Percentiles rank a stretch among this genome's conserved stretches.
Conservation (phyloP, 129 eudicot genomes). For the Pseudognaphalium luteoalbum region DNA sequence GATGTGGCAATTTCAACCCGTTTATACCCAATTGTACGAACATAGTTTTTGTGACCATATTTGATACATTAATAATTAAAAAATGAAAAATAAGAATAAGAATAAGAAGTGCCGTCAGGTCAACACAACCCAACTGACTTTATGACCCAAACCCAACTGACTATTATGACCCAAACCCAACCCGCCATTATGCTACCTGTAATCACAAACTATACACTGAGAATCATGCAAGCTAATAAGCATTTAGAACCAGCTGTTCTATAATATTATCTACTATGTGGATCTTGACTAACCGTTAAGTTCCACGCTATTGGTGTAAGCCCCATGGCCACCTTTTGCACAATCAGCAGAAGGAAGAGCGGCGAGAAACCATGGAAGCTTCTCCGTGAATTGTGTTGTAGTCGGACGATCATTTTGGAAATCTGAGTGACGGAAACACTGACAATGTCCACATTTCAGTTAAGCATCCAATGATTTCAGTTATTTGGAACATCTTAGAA, state of each 20-base stretch:
- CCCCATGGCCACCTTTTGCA: conserved; percentile 99
- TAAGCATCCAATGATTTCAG: background rate
- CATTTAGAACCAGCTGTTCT: background rate
- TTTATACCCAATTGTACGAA: background rate
- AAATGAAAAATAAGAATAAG: background rate
- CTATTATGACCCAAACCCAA: conserved; percentile 11
- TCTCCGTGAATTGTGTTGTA: conserved; percentile 75
- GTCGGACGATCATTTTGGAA: conserved; percentile 84
- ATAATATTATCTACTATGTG: background rate
- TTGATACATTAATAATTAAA: background rate
- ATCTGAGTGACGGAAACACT: conserved; percentile 97
- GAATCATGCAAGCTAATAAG: background rate
- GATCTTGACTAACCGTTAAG: conserved; percentile 56
- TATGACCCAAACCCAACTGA: conserved; percentile 12
- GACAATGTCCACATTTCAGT: conserved; percentile 34
- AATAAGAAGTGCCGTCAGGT: background rate
- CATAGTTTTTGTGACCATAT: conserved; percentile 1
- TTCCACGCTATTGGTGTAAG: conserved; percentile 79
- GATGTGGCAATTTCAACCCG: background rate
- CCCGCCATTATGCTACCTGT: conserved; percentile 1
- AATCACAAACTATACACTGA: background rate
- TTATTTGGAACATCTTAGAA: too few species aligned
- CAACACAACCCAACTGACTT: background rate
- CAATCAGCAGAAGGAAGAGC: conserved; percentile 94
- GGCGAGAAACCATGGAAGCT: conserved; percentile 95